These are phyloP conservation scores for Anthostomella pinea DNA, from an alignment of 2,329 filamentous ascomycete species.

Conservation along the genomic window DNA sequence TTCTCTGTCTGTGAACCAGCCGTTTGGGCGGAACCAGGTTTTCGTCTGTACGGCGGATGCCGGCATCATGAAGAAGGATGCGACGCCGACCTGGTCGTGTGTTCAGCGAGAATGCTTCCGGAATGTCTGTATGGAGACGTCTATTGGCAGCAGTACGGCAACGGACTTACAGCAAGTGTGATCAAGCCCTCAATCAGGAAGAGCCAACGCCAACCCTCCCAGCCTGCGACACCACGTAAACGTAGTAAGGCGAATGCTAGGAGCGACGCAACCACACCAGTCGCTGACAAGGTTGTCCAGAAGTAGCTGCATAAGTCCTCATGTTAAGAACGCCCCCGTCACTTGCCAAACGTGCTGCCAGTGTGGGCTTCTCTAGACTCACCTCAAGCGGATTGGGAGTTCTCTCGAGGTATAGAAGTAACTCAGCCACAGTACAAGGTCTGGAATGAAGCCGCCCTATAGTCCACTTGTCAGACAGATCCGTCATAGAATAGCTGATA, in stretches of 20 bases:
- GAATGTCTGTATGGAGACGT: too few relatives aligned
- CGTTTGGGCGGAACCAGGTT: slow-evolving; percentile 46
- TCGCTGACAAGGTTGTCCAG: slow-evolving; percentile 35
- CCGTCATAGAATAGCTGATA: background rate
- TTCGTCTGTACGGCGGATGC: slow-evolving; percentile 46
- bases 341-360: too few relatives aligned
- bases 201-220: slow-evolving; percentile 44
- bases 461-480: slow-evolving; percentile 4
- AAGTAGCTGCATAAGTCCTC: slow-evolving; percentile 28
- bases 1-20: slow-evolving; percentile 59
- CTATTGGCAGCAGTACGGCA: too few relatives aligned
- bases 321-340: background rate
- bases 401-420: slow-evolving; percentile 36
- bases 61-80: slow-evolving; percentile 53
- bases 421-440: slow-evolving; percentile 32
- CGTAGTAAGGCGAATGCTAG: slow-evolving; percentile 37
- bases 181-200: slow-evolving; percentile 56
- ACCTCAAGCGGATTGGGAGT: slow-evolving; percentile 38
- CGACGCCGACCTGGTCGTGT: slow-evolving; percentile 39
- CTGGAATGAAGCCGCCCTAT: slow-evolving; percentile 35
- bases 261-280: slow-evolving; percentile 33
- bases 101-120: slow-evolving; percentile 2
- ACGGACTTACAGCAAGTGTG: slow-evolving; percentile 40
- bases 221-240: slow-evolving; percentile 36
- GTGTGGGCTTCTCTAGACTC: slow-evolving; percentile 7